Base-by-base conservation (phyloP, 306 rosid genomes). In the Quillaja saponaria region DNA sequence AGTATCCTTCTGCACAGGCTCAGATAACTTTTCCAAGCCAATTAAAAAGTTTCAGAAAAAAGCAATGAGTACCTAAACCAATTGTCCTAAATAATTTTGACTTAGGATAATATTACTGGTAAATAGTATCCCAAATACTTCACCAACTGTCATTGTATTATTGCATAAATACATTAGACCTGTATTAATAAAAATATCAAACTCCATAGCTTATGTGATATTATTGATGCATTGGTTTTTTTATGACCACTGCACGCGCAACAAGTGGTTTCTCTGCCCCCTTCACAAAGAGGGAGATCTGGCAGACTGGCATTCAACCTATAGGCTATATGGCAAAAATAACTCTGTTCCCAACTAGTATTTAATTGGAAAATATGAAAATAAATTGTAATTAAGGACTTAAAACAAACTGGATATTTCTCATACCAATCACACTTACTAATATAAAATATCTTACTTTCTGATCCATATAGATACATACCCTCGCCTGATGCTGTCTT, bases 401-500 rank as follows among this genome's bases (percentile, higher is more conserved):
- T 15, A 47, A 55, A 56, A 19, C 11, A 40, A 67, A 38, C 33
- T 34, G 31, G 20, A 67, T 10, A n/a, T 47, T 45, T 4, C 40
- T 56, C 7, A n/a, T n/a, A 14, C n/a, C 48, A 56, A n/a, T 13
- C 12, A 17, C n/a, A n/a, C 13, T 55, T 18, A 33, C 12, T 19
- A 44, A 6, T 7, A 44, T 45, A 25, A 34, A 4, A 54, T 33
- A 15, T 9, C 46, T n/a, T 12, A 16, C 46, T 20, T 21, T 14
- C 20, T 45, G 17, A 56, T 25, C 46, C 5, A 28, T 21, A 50
- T 33, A 25, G 49, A 40, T 10, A 40, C 13, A 17, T 67, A 81
- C 95, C 95, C 56, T 78, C 85, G 17, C 85, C 80, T 10, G 84
- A 59, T 25, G 70, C 40, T 37, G 85, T 55, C 67, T 50, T 78